Conservation (phyloP, 495 filamentous ascomycete species). For the Bacidia gigantensis region DNA sequence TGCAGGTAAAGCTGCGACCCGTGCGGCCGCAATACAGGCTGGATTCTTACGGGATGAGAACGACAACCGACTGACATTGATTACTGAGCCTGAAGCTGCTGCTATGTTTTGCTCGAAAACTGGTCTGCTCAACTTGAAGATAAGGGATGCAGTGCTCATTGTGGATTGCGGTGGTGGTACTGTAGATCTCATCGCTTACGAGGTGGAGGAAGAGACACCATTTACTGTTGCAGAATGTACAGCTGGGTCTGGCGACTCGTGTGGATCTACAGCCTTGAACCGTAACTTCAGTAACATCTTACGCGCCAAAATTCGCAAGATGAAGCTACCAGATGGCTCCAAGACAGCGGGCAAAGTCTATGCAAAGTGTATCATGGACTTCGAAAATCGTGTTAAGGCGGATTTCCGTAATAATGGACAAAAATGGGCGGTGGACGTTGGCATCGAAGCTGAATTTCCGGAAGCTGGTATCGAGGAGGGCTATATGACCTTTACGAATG, state of each 20-base stretch:
- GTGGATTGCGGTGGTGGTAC: slow-evolving; percentile 73
- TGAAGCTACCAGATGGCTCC: slow-evolving; percentile 70
- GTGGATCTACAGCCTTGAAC: slow-evolving; percentile 66
- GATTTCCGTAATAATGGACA: slow-evolving; percentile 74
- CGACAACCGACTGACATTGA: slow-evolving; percentile 58
- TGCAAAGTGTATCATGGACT: slow-evolving; percentile 76
- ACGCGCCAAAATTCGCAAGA: slow-evolving; percentile 67
- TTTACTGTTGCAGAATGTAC: slow-evolving; percentile 70
- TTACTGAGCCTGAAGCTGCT: slow-evolving; percentile 66
- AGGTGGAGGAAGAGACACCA: slow-evolving; percentile 65
- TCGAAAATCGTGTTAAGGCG: slow-evolving; percentile 71
- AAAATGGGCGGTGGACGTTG: slow-evolving; percentile 74
- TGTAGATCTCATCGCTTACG: slow-evolving; percentile 69
- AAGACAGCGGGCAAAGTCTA: slow-evolving; percentile 66
- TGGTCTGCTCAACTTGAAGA: slow-evolving; percentile 59
- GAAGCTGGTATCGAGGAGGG: slow-evolving; percentile 69
- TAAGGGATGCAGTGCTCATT: slow-evolving; percentile 63
- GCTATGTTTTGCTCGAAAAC: slow-evolving; percentile 72
- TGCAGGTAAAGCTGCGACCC: slow-evolving; percentile 64
- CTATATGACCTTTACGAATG: slow-evolving; percentile 74
- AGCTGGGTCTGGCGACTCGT: slow-evolving; percentile 65
- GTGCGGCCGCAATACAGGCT: slow-evolving; percentile 63
- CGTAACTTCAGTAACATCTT: slow-evolving; percentile 70
- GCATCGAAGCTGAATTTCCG: slow-evolving; percentile 66
- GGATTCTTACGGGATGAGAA: slow-evolving; percentile 66